Percentiles rank a stretch among this genome's conserved stretches.
Evolutionary conservation across 345 rosid genomes (phyloP).

Genomic region (Salix dunnii): DNA sequence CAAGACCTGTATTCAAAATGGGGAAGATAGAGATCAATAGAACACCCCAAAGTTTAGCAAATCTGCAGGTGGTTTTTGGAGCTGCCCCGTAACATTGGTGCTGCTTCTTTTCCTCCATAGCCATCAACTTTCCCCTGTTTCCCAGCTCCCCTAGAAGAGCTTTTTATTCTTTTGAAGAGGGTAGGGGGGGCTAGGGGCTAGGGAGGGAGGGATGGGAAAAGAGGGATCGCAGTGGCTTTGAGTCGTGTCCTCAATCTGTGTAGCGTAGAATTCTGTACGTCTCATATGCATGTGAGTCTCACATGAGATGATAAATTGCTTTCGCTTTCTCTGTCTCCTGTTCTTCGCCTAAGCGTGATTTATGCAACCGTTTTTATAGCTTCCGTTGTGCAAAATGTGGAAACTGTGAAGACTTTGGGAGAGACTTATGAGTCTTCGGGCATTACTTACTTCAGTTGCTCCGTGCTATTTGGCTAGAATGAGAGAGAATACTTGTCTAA

Average conservation of each 20-base stretch:
- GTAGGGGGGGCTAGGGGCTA: background rate
- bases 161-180: slow-evolving; percentile 8
- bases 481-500: no score
- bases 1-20: slow-evolving; percentile 1
- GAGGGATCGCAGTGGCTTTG: background rate
- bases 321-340: background rate
- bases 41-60: background rate
- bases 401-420: background rate
- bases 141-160: slow-evolving; percentile 15
- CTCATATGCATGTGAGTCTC: slow-evolving; percentile 24
- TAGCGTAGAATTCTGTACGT: background rate
- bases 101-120: slow-evolving; percentile 6
- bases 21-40: slow-evolving; percentile 17
- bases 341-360: slow-evolving; percentile 23
- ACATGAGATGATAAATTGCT: slow-evolving; percentile 18
- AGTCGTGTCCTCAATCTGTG: background rate
- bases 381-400: slow-evolving; percentile 4
- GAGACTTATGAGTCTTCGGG: no score
- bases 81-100: background rate
- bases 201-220: background rate
- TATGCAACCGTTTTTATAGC: slow-evolving; percentile 26
- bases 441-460: no score
- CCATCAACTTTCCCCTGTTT: slow-evolving; percentile 13
- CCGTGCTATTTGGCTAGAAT: no score
- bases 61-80: background rate